Conservation (phyloP, 2,329 filamentous ascomycete species). For the Claviceps humidiphila region DNA sequence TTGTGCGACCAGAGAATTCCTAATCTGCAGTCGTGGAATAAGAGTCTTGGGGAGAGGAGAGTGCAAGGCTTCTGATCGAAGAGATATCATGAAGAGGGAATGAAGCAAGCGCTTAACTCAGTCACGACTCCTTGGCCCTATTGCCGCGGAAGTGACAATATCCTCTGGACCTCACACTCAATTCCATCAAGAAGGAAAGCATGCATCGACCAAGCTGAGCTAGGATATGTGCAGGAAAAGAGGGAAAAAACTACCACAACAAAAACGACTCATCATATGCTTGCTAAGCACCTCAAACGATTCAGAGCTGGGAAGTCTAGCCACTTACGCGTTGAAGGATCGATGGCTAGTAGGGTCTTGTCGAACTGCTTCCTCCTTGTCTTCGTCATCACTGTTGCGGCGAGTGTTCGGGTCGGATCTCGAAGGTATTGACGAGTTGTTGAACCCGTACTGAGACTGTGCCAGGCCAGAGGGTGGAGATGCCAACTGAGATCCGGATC, state of each 20-base stretch:
- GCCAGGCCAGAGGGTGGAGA: slow-evolving; percentile 58
- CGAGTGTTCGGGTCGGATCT: slow-evolving; percentile 78
- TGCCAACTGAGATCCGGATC: slow-evolving; percentile 67
- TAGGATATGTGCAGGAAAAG: too few species aligned
- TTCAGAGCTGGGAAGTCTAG: not conserved
- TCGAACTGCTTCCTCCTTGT: slow-evolving; percentile 64
- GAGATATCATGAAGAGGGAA: not conserved
- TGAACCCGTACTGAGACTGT: slow-evolving; percentile 43
- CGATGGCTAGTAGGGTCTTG: slow-evolving; percentile 59
- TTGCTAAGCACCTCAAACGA: not conserved
- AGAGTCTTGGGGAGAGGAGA: not conserved
- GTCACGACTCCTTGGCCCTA: not conserved
- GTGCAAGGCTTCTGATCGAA: not conserved
- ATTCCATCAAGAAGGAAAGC: not conserved
- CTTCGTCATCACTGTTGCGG: slow-evolving; percentile 82
- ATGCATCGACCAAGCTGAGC: not conserved
- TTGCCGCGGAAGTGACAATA: not conserved
- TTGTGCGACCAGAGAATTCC: not conserved
- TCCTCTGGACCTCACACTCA: not conserved
- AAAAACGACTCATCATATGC: not conserved
- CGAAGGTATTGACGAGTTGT: slow-evolving; percentile 45
- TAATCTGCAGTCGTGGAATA: not conserved
- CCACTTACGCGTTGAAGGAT: slow-evolving; percentile 65
- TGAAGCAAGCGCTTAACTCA: not conserved
- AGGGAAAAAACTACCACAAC: not conserved